Evolutionary conservation across 331 rosid species (phyloP), one percentile per base, ranked within the genome.

Genomic region (Malus hybrid): DNA sequence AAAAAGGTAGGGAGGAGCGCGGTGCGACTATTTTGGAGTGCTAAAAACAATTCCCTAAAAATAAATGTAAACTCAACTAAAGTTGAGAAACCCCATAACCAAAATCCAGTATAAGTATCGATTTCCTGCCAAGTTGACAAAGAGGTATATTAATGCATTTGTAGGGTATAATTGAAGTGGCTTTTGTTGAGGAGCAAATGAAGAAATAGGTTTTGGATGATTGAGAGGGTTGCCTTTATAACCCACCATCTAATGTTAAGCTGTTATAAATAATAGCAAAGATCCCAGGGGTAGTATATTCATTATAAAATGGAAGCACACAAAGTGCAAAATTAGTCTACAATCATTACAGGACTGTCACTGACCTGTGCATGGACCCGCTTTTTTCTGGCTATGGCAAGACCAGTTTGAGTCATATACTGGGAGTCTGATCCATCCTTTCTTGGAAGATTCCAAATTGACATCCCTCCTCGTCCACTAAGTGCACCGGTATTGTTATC

Each of bases 281-380:
- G 59, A 67, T 16, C 52, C 62, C 9, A 64, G 4, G 61, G 72
- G 12, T 63, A 52, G 32, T 69, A 56, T 4, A 36, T 42, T 19
- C 50, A 73, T 5, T 16, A 61, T 24, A 66, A 55, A 48, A 56
- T 62, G 20, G 61, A 39, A 60, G 42, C 46, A 72, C 64, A 34
- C 44, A 52, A 18, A 32, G 55, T 10, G 56, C 18, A 48, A 50
- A 69, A 46, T 32, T 71, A 67, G 56, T 42, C 61, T 34, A 12
- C 9, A 42, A 31, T 74, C 56, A 71, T 52, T 67, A 63, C 83
- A 83, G 65, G 50, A 50, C 29, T 44, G 11, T 33, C 39, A 62
- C 75, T 36, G 14, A 95, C 99, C 97, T 89, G 97, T 42, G 93
- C 86, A 85, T 92, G 97, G 76, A 95, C 93, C 56, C 96, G 86